These are phyloP conservation scores for Tulasnella sp. DNA, from an alignment of 768 basidiomycete species.

Conservation along the genomic window DNA sequence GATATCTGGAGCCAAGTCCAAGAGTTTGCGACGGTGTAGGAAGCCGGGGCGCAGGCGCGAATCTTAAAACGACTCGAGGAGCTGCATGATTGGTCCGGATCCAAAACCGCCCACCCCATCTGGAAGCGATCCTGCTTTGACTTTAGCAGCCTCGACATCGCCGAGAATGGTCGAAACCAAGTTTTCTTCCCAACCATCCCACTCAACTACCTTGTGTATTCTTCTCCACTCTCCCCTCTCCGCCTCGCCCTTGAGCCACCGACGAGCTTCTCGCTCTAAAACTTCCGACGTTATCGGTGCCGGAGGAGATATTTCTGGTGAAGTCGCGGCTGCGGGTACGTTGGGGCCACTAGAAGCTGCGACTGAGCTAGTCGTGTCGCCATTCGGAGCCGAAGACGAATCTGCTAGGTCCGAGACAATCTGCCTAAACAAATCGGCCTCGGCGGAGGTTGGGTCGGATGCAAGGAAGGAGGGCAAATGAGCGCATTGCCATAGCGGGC, in stretches of 20 bases:
- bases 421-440: slow-evolving; percentile 14
- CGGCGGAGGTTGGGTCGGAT: slow-evolving; percentile 33
- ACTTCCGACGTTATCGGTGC: background rate
- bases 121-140: background rate
- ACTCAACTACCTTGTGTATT: slow-evolving; percentile 74
- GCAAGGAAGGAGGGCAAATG: slow-evolving; percentile 75
- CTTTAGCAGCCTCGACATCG: slow-evolving; percentile 12
- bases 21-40: background rate
- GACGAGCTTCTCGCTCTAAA: slow-evolving; percentile 22
- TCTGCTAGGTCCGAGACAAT: slow-evolving; percentile 6
- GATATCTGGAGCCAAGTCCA: background rate
- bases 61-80: background rate
- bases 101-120: background rate
- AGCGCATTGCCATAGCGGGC: slow-evolving; percentile 78
- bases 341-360: background rate
- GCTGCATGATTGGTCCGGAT: background rate
- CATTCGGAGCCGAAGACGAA: slow-evolving; percentile 21
- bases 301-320: slow-evolving; percentile 25
- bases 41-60: background rate
- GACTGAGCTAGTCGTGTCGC: slow-evolving; percentile 21
- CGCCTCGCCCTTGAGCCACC: slow-evolving; percentile 73
- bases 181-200: slow-evolving; percentile 91
- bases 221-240: slow-evolving; percentile 58
- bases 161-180: slow-evolving; percentile 68
- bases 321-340: background rate